Conservation (phyloP, 345 rosid species). For the Alliaria petiolata region DNA sequence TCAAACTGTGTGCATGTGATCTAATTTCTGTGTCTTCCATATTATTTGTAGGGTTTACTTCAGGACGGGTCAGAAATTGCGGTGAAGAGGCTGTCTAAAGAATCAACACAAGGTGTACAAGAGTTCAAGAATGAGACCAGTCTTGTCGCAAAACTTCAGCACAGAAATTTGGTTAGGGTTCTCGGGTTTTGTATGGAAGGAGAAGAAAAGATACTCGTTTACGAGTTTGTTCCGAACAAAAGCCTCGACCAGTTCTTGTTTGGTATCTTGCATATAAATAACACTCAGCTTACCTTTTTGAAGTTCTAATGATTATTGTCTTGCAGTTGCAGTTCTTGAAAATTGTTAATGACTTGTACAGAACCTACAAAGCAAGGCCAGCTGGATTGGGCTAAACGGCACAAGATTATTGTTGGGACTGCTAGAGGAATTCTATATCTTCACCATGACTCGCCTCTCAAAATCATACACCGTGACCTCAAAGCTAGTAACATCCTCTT, state of each 20-base stretch:
- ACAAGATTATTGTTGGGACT: slow-evolving; percentile 35
- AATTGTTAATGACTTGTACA: slow-evolving; percentile 19
- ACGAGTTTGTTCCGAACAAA: slow-evolving; percentile 21
- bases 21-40: background rate
- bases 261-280: background rate
- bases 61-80: slow-evolving; percentile 17
- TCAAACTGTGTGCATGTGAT: background rate
- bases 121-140: slow-evolving; percentile 25
- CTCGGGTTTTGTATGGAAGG: slow-evolving; percentile 25
- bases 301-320: background rate
- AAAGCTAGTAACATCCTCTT: slow-evolving; percentile 53
- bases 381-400: slow-evolving; percentile 45
- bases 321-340: background rate
- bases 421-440: slow-evolving; percentile 42
- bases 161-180: slow-evolving; percentile 15
- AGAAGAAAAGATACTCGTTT: slow-evolving; percentile 20
- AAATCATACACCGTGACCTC: slow-evolving; percentile 58
- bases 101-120: slow-evolving; percentile 21
- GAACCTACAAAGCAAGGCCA: slow-evolving; percentile 27
- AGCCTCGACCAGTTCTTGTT: slow-evolving; percentile 17
- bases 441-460: slow-evolving; percentile 41
- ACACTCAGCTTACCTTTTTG: background rate
- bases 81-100: slow-evolving; percentile 14
- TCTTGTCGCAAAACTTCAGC: slow-evolving; percentile 17
- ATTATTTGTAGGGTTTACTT: slow-evolving; percentile 2